Base-by-base conservation (phyloP, 164 flowering plant genomes). In the Cinnamomum chago region DNA sequence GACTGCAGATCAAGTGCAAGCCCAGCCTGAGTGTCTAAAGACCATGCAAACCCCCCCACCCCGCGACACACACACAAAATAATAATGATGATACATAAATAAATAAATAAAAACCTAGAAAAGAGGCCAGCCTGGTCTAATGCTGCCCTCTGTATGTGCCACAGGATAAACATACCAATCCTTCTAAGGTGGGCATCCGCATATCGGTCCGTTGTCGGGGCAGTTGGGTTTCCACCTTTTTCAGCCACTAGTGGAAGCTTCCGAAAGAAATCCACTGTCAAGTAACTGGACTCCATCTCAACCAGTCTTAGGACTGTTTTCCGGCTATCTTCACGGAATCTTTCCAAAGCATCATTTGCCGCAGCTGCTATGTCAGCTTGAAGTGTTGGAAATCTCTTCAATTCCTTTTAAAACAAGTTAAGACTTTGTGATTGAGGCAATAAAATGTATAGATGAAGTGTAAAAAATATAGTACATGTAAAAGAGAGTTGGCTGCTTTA, bases 221-320 rank as follows among this genome's bases (percentile, higher is more conserved):
- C 85, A 24, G 86, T 17, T 40, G 84, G 77, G 65, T 82, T 85
- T 58, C 83, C 55, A 20, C 84, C 80, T 50, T 83, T 85, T 79
- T 95, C 98, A n/a, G 86, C 84, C 72, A 90, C 97, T 20, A 79
- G 65, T 25, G 89, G 90, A 58, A 90, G 86, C 82, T 91, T 95
- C 72, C 97, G 76, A 84, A 92, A 95, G 71, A 95, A 95, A 51
- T 95, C 98, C 24, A 95, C 97, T 14, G 98, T 95, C 52, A 92
- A 83, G 77, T 95, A 95, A 79, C 88, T 86, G 64, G 98, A 92
- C 67, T 95, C 97, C 98, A 92, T 91, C 66, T 95, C 98, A 27
- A 92, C 98, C 70, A 94, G 80, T 75, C 98, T 80, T 64, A 77
- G 15, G 80, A 92, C 91, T 71, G 98, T 88, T 84, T 82, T 92